These are phyloP conservation scores for Chondrus crispus DNA, from an alignment of 23 red algal species.

Conservation along the genomic window DNA sequence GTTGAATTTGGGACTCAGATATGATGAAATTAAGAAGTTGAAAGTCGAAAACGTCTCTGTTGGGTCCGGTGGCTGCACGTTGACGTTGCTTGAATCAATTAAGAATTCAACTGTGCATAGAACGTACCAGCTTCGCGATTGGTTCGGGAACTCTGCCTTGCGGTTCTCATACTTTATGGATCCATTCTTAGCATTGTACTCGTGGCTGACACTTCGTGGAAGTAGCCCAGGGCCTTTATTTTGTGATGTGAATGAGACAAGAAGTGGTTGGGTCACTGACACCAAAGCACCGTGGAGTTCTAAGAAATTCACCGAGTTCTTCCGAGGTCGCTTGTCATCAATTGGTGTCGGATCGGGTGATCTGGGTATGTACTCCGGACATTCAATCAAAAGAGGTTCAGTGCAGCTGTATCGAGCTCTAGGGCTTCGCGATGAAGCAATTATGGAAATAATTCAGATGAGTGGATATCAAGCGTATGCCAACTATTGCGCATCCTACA, in stretches of 20 bases:
- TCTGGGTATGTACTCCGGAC: background rate
- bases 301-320: background rate
- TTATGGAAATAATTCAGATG: constrained; percentile 33
- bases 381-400: constrained; percentile 18
- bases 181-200: background rate
- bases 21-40: constrained; percentile 10
- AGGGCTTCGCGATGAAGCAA: background rate
- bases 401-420: constrained; percentile 30
- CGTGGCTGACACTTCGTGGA: background rate
- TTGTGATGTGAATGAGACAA: constrained; percentile 11
- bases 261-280: too few species aligned
- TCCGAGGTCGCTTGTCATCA: background rate
- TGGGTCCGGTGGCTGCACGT: background rate
- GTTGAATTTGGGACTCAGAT: background rate
- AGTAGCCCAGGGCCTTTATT: background rate
- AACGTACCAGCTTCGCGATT: background rate
- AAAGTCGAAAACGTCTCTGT: background rate
- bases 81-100: background rate
- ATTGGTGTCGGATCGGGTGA: constrained; percentile 1
- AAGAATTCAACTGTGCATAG: constrained; percentile 18
- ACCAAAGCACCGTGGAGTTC: too few species aligned
- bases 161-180: background rate
- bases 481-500: constrained; percentile 41
- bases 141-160: background rate
- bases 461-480: background rate